These are phyloP conservation scores for Graphium sp. DNA, from an alignment of 2,329 filamentous ascomycete species.

Conservation along the genomic window DNA sequence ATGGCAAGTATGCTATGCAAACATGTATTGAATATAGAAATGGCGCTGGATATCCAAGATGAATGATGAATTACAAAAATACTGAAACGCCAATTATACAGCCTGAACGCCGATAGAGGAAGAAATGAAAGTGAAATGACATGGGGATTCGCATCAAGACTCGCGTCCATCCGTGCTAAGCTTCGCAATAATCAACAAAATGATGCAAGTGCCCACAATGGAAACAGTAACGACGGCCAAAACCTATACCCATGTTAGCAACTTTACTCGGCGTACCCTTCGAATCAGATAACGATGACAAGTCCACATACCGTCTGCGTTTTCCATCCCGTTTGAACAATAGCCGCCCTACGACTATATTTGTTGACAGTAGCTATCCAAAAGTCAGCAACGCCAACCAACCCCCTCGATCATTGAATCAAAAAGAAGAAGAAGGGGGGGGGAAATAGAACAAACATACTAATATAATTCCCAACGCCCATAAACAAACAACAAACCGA, in stretches of 20 bases:
- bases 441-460: constrained; percentile 19
- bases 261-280: no score
- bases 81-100: no score
- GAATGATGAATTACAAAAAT: no score
- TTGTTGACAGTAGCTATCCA: constrained; percentile 49
- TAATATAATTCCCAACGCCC: constrained; percentile 77
- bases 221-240: constrained; percentile 42
- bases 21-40: no score
- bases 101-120: no score
- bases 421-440: background rate
- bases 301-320: constrained; percentile 55
- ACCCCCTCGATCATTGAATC: background rate
- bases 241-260: no score
- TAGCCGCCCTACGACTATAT: constrained; percentile 60
- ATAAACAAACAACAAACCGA: constrained; percentile 59
- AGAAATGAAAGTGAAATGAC: constrained; percentile 7
- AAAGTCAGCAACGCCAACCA: background rate
- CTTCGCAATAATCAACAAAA: constrained; percentile 38
- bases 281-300: background rate
- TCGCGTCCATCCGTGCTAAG: constrained; percentile 5
- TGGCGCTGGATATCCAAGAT: no score
- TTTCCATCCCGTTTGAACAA: constrained; percentile 89
- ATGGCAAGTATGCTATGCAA: no score
- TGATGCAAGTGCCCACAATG: constrained; percentile 49
- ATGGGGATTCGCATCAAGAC: constrained; percentile 3